phyloP scores from a whole-genome alignment of 768 basidiomycete species.

The Thelephora ganbajun region DNA sequence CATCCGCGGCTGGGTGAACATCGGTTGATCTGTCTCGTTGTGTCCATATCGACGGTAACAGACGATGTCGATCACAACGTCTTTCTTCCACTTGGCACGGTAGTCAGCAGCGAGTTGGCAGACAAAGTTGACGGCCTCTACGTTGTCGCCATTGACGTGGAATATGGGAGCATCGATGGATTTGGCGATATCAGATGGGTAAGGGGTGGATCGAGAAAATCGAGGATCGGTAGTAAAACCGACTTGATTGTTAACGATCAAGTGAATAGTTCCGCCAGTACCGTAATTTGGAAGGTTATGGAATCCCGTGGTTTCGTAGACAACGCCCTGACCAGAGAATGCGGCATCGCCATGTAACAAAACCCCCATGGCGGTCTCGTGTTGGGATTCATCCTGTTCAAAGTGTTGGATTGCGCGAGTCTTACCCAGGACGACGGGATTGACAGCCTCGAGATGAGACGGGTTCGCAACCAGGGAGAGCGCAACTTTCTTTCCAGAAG shows the following conservation, averaged over 20 bases:
- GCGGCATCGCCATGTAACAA: constrained; percentile 96
- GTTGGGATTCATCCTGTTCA: constrained; percentile 70
- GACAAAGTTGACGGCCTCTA: constrained; percentile 96
- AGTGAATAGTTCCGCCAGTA: constrained; percentile 94
- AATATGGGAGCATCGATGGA: constrained; percentile 97
- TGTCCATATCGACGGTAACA: constrained; percentile 99
- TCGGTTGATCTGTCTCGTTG: constrained; percentile 98
- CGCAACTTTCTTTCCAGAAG: constrained; percentile 94
- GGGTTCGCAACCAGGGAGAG: constrained; percentile 98
- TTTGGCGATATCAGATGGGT: constrained; percentile 97
- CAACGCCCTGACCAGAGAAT: constrained; percentile 95
- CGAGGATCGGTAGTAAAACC: constrained; percentile 99
- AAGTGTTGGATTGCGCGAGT: constrained; percentile 95
- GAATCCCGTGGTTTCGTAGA: constrained; percentile 99
- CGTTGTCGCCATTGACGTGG: constrained; percentile 98
- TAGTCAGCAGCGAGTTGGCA: constrained; percentile 97
- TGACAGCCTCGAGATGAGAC: constrained; percentile 93
- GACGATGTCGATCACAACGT: constrained; percentile 96
- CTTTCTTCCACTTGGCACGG: constrained; percentile 96
- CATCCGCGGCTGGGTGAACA: constrained; percentile 98
- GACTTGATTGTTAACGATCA: constrained; percentile 98
- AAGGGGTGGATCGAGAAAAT: constrained; percentile 94
- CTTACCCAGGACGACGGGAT: constrained; percentile 97
- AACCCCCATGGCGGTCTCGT: constrained; percentile 85
- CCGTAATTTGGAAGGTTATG: constrained; percentile 91